These are phyloP conservation scores for Heritiera fomes DNA, from an alignment of 345 rosid species.

Conservation along the genomic window DNA sequence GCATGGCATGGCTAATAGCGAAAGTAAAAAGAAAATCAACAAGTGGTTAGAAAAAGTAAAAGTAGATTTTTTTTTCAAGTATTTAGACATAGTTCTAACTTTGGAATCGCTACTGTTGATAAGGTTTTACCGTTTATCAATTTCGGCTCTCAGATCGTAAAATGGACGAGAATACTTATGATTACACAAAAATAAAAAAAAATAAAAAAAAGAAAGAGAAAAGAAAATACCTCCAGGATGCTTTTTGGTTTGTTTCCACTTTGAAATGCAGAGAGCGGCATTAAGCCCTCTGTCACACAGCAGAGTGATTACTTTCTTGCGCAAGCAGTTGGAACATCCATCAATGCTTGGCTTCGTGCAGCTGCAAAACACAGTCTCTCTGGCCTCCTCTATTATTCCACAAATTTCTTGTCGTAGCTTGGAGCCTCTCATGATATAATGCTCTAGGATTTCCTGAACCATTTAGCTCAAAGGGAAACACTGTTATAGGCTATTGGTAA, in stretches of 20 bases:
- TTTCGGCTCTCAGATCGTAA: too few relatives aligned
- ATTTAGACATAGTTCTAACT: too few relatives aligned
- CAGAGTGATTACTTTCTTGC: conserved; percentile 31
- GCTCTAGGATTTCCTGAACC: conserved; percentile 44
- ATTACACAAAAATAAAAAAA: too few relatives aligned
- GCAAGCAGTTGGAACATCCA: conserved; percentile 40
- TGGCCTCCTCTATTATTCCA: conserved; percentile 29
- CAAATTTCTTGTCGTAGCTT: conserved; percentile 39
- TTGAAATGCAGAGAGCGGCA: conserved; percentile 39
- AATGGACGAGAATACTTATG: too few relatives aligned
- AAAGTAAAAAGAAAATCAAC: not conserved
- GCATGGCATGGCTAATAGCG: not conserved
- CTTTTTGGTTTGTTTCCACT: conserved; percentile 45
- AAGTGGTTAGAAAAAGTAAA: too few relatives aligned
- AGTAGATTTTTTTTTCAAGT: too few relatives aligned
- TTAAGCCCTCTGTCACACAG: conserved; percentile 36
- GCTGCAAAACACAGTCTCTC: conserved; percentile 27
- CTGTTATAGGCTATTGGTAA: not conserved
- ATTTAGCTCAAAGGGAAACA: not conserved
- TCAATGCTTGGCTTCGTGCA: conserved; percentile 28
- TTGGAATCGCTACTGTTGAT: too few relatives aligned
- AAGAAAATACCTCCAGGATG: conserved; percentile 40
- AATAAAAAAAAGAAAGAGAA: too few relatives aligned
- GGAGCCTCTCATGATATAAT: conserved; percentile 21
- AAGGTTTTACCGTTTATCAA: too few relatives aligned